phyloP scores from a whole-genome alignment of 1,284 basidiomycete species.

The Melampsora americana region DNA sequence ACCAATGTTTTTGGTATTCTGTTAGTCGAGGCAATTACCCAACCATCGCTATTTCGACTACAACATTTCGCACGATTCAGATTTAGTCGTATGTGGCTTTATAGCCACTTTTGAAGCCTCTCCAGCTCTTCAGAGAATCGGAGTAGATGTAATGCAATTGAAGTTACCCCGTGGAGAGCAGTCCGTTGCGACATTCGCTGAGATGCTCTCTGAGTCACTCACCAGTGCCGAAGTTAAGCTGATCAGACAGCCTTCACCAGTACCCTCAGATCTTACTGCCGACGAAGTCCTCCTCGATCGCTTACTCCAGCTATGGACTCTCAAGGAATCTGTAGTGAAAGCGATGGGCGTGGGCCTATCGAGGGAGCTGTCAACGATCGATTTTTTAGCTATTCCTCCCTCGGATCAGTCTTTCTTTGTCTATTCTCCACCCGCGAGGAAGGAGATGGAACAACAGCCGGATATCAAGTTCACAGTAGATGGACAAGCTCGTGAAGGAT shows the following conservation, averaged over 20 bases:
- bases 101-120: background rate
- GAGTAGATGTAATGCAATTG: constrained; percentile 37
- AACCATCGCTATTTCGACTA: constrained; percentile 14
- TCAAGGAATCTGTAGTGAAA: constrained; percentile 43
- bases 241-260: constrained; percentile 12
- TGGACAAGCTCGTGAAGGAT: background rate
- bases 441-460: background rate
- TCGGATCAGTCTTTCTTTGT: background rate
- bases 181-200: background rate
- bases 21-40: constrained; percentile 24
- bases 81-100: constrained; percentile 24
- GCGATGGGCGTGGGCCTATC: constrained; percentile 27
- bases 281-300: constrained; percentile 3
- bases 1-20: background rate
- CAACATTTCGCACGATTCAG: constrained; percentile 39
- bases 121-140: background rate
- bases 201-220: constrained; percentile 23
- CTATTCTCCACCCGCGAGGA: background rate
- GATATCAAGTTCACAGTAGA: background rate
- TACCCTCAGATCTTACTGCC: background rate
- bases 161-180: constrained; percentile 14
- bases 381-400: background rate
- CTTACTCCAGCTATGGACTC: constrained; percentile 42
- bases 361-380: constrained; percentile 18
- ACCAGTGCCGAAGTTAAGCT: constrained; percentile 11